These are phyloP conservation scores for Rutstroemia sp. DNA, from an alignment of 2,329 filamentous ascomycete genomes.

Conservation along the genomic window DNA sequence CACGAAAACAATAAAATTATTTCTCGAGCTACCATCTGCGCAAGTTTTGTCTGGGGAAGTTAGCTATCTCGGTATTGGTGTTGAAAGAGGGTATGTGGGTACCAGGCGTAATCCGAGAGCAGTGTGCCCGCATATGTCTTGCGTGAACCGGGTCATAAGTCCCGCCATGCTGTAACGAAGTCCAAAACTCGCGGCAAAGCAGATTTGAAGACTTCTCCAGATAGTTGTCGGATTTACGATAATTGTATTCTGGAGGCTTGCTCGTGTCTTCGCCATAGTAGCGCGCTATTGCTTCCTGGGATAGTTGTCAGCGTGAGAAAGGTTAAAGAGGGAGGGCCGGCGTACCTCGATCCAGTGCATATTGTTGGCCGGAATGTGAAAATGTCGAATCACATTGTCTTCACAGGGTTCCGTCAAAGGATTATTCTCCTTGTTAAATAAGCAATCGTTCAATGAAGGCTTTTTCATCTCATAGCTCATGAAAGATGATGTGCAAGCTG, in stretches of 20 bases:
- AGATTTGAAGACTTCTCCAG: slow-evolving; percentile 13
- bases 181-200: slow-evolving; percentile 16
- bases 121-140: slow-evolving; percentile 17
- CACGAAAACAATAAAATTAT: slow-evolving; percentile 17
- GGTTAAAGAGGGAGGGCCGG: background rate
- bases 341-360: background rate
- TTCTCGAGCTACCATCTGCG: slow-evolving; percentile 7
- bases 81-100: background rate
- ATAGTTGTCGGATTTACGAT: slow-evolving; percentile 1
- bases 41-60: slow-evolving; percentile 2
- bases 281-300: background rate
- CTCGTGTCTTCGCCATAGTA: background rate
- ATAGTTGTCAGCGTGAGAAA: background rate
- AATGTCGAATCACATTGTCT: too few relatives aligned
- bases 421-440: too few relatives aligned
- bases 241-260: slow-evolving; percentile 1
- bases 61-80: background rate
- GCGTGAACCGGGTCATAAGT: slow-evolving; percentile 14
- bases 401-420: too few relatives aligned
- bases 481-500: too few relatives aligned
- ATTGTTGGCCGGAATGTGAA: slow-evolving; percentile 2
- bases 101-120: slow-evolving; percentile 14
- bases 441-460: too few relatives aligned
- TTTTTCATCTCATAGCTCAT: too few relatives aligned
- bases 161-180: slow-evolving; percentile 14